A percentile compares a stretch with the other conserved stretches of the same genome.
phyloP scores from a whole-genome alignment of 148 eudicot species.

The Oxyria digyna region DNA sequence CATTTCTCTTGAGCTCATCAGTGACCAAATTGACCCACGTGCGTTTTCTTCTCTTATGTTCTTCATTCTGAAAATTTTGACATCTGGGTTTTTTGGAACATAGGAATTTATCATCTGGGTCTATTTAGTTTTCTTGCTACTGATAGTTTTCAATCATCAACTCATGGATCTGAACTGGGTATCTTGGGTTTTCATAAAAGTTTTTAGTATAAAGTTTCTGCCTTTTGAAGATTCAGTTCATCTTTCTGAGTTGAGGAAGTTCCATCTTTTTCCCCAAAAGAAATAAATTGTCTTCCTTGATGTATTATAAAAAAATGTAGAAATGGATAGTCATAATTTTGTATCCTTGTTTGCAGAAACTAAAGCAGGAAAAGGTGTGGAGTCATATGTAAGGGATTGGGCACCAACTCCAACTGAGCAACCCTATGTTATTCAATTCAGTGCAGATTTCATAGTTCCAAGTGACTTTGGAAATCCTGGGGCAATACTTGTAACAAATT shows the following conservation, averaged over 20 bases:
- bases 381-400: too few species aligned
- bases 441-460: slow-evolving; percentile 43
- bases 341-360: too few species aligned
- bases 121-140: too few species aligned
- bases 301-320: too few species aligned
- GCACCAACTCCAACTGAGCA: too few species aligned
- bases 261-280: too few species aligned
- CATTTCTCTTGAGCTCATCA: slow-evolving; percentile 58
- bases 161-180: neutral
- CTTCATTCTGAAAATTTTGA: neutral
- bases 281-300: too few species aligned
- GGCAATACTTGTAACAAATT: slow-evolving; percentile 66
- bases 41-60: neutral
- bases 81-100: slow-evolving; percentile 3
- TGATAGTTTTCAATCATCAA: neutral
- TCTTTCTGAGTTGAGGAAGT: too few species aligned
- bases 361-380: too few species aligned
- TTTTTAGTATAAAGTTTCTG: neutral
- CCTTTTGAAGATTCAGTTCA: too few species aligned
- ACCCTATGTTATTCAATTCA: slow-evolving; percentile 28
- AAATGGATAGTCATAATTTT: too few species aligned
- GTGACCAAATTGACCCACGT: slow-evolving; percentile 74
- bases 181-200: neutral
- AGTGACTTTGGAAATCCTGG: slow-evolving; percentile 74
- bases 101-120: neutral